Base-by-base conservation (phyloP, 495 filamentous ascomycete species). In the Aspergillus heteromorphus region DNA sequence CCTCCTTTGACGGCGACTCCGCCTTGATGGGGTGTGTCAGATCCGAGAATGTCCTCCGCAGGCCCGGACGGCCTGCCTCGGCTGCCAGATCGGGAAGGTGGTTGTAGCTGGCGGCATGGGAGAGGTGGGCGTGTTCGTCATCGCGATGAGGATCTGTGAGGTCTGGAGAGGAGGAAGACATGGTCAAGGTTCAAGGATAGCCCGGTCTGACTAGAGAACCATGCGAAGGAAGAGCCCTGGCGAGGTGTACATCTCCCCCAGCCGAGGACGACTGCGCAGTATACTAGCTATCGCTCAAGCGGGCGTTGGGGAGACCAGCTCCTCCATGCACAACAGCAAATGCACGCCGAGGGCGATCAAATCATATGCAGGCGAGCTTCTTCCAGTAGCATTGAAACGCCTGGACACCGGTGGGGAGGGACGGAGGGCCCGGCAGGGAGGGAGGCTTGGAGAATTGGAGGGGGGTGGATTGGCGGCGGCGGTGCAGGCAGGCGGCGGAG, bases 11-110 rank as follows among this genome's bases (percentile, higher is more conserved):
- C 10, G 71, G 72, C 3, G 73, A 71, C 4, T 69, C 58, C 34
- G 68, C 51, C 34, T 67, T 58, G 16, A 60, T 54, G 11, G 72
- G 71, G 13, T 71, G 63, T 10, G 67, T 65, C 53, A 71, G 55
- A 49, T 76, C 73, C 25, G 74, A 77, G 56, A 77, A 76, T 19
- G 69, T 77, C 48, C 73, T 66, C 60, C 72, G 66, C n/a, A 77
- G 55, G 11, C 53, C 54, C n/a, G 68, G 62, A 8, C 64, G 62
- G 29, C 21, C 50, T 18, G 66, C 31, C 36, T 67, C 63, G 45
- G 66, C 25, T 0, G 45, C 40, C 19, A 68, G 62, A 14, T 65
- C 68, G 11, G 66, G 66, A 29, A 76, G 67, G 49, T 77, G 66
- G 51, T 71, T 70, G 51, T 72, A 77, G 58, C 74, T 77, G 21